Conservation (phyloP, 108 stramenopile species). For the Chaetoceros muelleri region DNA sequence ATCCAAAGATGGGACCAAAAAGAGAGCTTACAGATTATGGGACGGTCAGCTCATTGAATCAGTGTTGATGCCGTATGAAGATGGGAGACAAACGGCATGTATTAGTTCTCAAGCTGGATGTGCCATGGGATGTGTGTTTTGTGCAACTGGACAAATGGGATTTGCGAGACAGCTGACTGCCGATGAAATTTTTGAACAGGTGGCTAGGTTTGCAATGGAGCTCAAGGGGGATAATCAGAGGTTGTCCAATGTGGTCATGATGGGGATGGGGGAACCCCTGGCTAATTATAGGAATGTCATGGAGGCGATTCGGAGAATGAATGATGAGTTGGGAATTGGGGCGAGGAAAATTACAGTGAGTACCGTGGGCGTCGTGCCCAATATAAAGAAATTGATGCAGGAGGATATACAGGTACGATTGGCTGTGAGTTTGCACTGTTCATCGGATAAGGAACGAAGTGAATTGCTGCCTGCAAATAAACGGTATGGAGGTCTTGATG, state of each 20-base stretch:
- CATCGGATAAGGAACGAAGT: slow-evolving; percentile 77
- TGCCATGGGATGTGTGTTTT: slow-evolving; percentile 85
- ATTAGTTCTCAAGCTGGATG: slow-evolving; percentile 95
- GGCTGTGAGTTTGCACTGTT: slow-evolving; percentile 87
- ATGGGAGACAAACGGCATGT: slow-evolving; percentile 93
- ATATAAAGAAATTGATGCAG: slow-evolving; percentile 47
- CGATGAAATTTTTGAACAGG: slow-evolving; percentile 91
- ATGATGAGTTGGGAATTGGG: slow-evolving; percentile 85
- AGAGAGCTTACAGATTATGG: slow-evolving; percentile 75
- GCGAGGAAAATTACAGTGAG: slow-evolving; percentile 88
- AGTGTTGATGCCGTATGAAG: slow-evolving; percentile 95
- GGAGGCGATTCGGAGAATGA: slow-evolving; percentile 75
- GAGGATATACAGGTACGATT: slow-evolving; percentile 68
- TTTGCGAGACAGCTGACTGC: slow-evolving; percentile 84
- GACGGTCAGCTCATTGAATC: slow-evolving; percentile 94
- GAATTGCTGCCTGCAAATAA: slow-evolving; percentile 86
- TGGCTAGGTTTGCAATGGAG: slow-evolving; percentile 60
- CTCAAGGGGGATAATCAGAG: slow-evolving; percentile 31
- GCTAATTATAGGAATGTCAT: slow-evolving; percentile 76
- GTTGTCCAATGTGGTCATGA: slow-evolving; percentile 90
- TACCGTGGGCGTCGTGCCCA: slow-evolving; percentile 86
- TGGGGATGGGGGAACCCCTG: slow-evolving; percentile 86
- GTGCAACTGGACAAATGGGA: slow-evolving; percentile 93
- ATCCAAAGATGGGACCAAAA: slow-evolving; percentile 85
- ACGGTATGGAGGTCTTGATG: slow-evolving; percentile 77